Evolutionary conservation across 768 basidiomycete genomes (phyloP).

Genomic region (Boletellus emodensis): DNA sequence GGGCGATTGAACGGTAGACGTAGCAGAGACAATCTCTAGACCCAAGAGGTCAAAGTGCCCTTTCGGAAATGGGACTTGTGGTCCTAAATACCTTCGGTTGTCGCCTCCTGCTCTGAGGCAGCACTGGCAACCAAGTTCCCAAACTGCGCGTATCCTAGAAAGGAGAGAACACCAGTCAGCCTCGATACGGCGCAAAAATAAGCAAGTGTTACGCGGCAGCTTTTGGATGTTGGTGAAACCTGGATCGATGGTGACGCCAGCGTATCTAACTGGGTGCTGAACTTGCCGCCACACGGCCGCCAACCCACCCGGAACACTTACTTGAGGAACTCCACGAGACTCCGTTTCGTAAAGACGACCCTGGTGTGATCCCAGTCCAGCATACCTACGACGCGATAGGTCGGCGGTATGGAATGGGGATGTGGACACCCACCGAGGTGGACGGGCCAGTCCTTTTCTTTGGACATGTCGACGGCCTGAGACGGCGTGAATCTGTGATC

Average conservation of each 20-base stretch:
- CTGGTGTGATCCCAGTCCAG: slow-evolving; percentile 76
- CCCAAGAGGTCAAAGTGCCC: not conserved
- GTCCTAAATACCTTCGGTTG: slow-evolving; percentile 13
- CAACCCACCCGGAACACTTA: slow-evolving; percentile 29
- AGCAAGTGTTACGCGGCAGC: slow-evolving; percentile 54
- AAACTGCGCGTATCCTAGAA: slow-evolving; percentile 67
- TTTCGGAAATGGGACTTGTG: slow-evolving; percentile 1
- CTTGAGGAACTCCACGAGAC: slow-evolving; percentile 76
- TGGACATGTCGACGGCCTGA: slow-evolving; percentile 52
- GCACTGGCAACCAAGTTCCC: slow-evolving; percentile 41
- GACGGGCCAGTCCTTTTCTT: slow-evolving; percentile 70
- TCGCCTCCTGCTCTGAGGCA: slow-evolving; percentile 27
- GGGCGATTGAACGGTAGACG: slow-evolving; percentile 4
- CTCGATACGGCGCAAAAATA: not conserved
- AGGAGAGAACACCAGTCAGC: not conserved
- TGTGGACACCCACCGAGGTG: slow-evolving; percentile 48
- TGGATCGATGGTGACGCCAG: slow-evolving; percentile 71
- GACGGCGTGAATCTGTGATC: slow-evolving; percentile 54
- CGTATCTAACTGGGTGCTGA: slow-evolving; percentile 48
- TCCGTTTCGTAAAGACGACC: slow-evolving; percentile 77
- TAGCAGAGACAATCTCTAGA: slow-evolving; percentile 10
- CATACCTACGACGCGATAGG: slow-evolving; percentile 46
- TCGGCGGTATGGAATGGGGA: not conserved
- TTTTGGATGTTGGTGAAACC: slow-evolving; percentile 72
- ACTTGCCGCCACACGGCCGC: slow-evolving; percentile 14